phyloP scores from a whole-genome alignment of 257 asterid species.

The Avicennia marina region DNA sequence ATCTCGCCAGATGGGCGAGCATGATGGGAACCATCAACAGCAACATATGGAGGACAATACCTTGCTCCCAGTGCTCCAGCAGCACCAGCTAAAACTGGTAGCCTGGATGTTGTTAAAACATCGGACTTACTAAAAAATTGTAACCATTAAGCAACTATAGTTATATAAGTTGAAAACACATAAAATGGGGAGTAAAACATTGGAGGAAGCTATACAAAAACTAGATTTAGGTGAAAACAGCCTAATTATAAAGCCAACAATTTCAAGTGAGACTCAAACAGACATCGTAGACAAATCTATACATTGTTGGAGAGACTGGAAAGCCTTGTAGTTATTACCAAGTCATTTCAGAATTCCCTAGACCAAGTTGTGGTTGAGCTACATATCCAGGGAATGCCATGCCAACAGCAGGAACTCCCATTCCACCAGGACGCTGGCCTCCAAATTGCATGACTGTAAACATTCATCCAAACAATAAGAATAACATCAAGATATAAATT shows the following conservation, averaged over 20 bases:
- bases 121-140: background rate
- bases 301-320: too few relatives aligned
- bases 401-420: slow-evolving; percentile 98
- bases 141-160: background rate
- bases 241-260: too few relatives aligned
- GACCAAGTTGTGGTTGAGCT: slow-evolving; percentile 67
- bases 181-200: too few relatives aligned
- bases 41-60: slow-evolving; percentile 71
- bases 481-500: background rate
- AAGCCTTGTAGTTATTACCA: slow-evolving; percentile 46
- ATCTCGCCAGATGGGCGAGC: slow-evolving; percentile 61
- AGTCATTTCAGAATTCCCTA: slow-evolving; percentile 92
- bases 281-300: too few relatives aligned
- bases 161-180: background rate
- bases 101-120: slow-evolving; percentile 49
- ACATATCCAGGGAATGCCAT: slow-evolving; percentile 98
- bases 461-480: slow-evolving; percentile 10
- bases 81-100: slow-evolving; percentile 91
- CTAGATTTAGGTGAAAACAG: too few relatives aligned
- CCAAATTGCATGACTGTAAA: slow-evolving; percentile 82
- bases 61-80: slow-evolving; percentile 85
- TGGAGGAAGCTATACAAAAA: too few relatives aligned
- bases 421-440: slow-evolving; percentile 81
- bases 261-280: too few relatives aligned
- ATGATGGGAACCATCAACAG: slow-evolving; percentile 77